Evolutionary conservation across 2,329 filamentous ascomycete species (phyloP), one percentile per base, ranked within the genome.

Genomic region (Phialophora expanda): DNA sequence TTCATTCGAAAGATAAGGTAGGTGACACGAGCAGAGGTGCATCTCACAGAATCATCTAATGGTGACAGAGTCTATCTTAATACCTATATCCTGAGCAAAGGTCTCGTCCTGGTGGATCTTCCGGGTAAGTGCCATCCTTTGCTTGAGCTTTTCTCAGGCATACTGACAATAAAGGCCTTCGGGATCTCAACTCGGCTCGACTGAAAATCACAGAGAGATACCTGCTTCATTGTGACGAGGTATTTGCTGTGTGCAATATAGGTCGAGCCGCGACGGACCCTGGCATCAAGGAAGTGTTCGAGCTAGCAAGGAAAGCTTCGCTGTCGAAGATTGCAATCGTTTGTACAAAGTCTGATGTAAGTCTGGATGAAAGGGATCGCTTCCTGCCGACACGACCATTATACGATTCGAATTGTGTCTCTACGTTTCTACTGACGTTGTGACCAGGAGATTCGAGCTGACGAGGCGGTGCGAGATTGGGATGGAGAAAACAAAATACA

Each of bases 1-100:
- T 61, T 61, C 59, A 61, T 61, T 55, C 46, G 59, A 55, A 53
- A 61, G 59, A 61, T 61, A 12, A 53, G 28, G 59, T 61, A 8
- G 14, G 59, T 61, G 30, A 9, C 30, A 32, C 30, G 30, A 32
- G 30, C 30, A 32, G 30, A 32, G 30, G 30, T 32, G 30, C 30
- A 32, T 32, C 30, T 32, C 30, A 32, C 30, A 11, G 30, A 32
- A 32, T 32, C 11, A 32, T 32, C 59, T 55, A 34, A 61, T 30
- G 26, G 6, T 55, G n/a, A 12, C 59, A 61, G 59, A 41, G 59
- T 61, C 9, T 61, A 61, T 17, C 59, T 61, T 20, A 54, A 61
- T 28, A 22, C 59, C 2, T 61, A 55, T 54, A 61, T 61, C 28
- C 32, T 61, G 20, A 61, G 59, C 59, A 61, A 55, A 34, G 59